Evolutionary conservation across 2,329 filamentous ascomycete species (phyloP).

Genomic region (Trichoderma harzianum): DNA sequence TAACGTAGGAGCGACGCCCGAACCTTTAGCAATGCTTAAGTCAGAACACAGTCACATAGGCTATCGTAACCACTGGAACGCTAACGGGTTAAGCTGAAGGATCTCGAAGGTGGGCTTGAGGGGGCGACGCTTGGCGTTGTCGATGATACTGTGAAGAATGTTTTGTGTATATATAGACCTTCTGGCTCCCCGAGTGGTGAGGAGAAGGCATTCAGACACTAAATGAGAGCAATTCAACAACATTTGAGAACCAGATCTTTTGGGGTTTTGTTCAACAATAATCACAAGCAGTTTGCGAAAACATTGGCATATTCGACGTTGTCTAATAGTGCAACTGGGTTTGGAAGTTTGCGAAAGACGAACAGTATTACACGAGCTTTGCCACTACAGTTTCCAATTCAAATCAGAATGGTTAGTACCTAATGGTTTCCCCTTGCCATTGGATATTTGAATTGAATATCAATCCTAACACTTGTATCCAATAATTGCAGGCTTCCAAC

Average conservation of each 20-base stretch:
- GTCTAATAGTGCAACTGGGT: neutral
- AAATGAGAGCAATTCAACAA: constrained; percentile 4
- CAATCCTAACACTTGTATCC: constrained; percentile 29
- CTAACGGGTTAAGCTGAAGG: neutral
- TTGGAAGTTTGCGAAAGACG: neutral
- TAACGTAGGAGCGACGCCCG: neutral
- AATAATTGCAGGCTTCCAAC: constrained; percentile 23
- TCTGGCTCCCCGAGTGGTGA: neutral
- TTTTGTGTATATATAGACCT: neutral
- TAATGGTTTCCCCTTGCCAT: neutral
- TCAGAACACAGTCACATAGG: neutral
- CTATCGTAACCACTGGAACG: neutral
- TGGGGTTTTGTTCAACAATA: neutral
- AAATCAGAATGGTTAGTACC: constrained; percentile 5
- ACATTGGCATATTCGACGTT: neutral
- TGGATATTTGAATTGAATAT: neutral
- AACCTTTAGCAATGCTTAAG: constrained; percentile 14
- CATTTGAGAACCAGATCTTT: neutral
- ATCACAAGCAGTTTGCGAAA: neutral
- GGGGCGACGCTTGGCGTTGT: constrained; percentile 19
- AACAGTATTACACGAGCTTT: neutral
- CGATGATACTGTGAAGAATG: constrained; percentile 44
- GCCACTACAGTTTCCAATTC: neutral
- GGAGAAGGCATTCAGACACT: neutral
- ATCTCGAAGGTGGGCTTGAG: constrained; percentile 23